These are phyloP conservation scores for Nyctanthes arbortristis DNA, from an alignment of 257 asterid genomes.

Conservation along the genomic window DNA sequence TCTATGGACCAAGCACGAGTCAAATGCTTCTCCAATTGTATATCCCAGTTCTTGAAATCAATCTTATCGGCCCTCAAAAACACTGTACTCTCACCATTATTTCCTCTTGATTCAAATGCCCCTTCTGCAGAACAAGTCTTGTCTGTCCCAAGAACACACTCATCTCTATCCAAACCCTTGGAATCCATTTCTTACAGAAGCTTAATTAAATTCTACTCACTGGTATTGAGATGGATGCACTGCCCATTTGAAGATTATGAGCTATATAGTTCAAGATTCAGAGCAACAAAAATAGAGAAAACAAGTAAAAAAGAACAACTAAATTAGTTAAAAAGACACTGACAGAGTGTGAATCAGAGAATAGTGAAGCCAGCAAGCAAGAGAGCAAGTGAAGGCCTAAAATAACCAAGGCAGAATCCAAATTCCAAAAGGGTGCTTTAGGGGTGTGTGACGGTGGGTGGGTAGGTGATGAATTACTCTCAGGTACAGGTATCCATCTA, in stretches of 20 bases:
- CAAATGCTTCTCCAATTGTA: slow-evolving; percentile 57
- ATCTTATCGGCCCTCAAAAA: slow-evolving; percentile 61
- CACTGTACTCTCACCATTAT: slow-evolving; percentile 19
- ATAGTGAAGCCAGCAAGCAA: not conserved
- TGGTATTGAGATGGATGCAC: not conserved
- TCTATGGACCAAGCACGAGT: slow-evolving; percentile 44
- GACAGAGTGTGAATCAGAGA: not conserved
- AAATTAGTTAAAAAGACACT: not conserved
- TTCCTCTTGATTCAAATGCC: slow-evolving; percentile 23
- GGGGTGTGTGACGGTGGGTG: not conserved
- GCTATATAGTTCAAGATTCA: not conserved
- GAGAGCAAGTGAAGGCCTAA: not conserved
- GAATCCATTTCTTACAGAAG: slow-evolving; percentile 25
- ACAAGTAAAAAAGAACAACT: not conserved
- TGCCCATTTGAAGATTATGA: not conserved
- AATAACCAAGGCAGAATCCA: not conserved
- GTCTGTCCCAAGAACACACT: slow-evolving; percentile 15
- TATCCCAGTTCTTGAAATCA: slow-evolving; percentile 67
- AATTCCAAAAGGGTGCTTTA: not conserved
- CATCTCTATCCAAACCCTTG: slow-evolving; percentile 22
- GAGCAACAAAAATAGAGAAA: not conserved
- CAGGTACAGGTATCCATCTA: too few relatives aligned
- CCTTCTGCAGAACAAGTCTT: slow-evolving; percentile 18
- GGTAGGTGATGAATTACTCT: too few relatives aligned
- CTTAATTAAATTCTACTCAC: too few relatives aligned